Base-by-base conservation (phyloP, 2,329 filamentous ascomycete species). In the Cladophialophora psammophila region DNA sequence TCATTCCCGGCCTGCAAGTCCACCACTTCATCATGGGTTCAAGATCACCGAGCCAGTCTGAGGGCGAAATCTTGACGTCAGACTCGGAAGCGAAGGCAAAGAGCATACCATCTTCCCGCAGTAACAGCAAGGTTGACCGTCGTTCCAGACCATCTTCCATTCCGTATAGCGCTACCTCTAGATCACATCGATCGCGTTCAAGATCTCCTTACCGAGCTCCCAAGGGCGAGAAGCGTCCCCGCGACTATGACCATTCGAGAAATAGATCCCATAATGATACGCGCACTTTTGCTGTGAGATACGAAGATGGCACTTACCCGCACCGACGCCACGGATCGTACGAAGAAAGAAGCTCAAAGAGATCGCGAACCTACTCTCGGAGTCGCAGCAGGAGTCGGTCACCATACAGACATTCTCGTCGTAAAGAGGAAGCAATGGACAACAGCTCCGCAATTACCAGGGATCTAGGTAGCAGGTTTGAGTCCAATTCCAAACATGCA, bases 51-150 rank as follows among this genome's bases (percentile, higher is more conserved):
- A 92, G 90, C 82, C 92, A 91, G 76, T 92, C 92, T 80, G 92
- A 96, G 82, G 92, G 93, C 82, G 93, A 96, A 84, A 93, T 94
- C 80, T 82, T 90, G 79, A 91, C 94, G 82, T 87, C 87, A 82
- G 85, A 86, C 81, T 86, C 84, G 85, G 86, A 87, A 82, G 80
- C 76, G 80, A 95, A 95, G 92, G 92, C 92, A 95, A 91, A 91
- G 92, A 90, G 81, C 81, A 84, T 90, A 89, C 88, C 89, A 86
- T 84, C 86, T 85, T 86, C 86, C 80, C 82, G 87, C 86, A 88
- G 89, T 87, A 86, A 88, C 90, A 89, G 84, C 87, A 89, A 86
- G 87, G 90, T 96, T 96, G 91, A 96, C 92, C 91, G 90, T 88
- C 88, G 85, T 86, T 87, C 91, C 91, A 96, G 93, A 94, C 86